These are phyloP conservation scores for Caulochytrium protostelioides DNA, from an alignment of 371 early-diverging fungal genomes.

Conservation along the genomic window DNA sequence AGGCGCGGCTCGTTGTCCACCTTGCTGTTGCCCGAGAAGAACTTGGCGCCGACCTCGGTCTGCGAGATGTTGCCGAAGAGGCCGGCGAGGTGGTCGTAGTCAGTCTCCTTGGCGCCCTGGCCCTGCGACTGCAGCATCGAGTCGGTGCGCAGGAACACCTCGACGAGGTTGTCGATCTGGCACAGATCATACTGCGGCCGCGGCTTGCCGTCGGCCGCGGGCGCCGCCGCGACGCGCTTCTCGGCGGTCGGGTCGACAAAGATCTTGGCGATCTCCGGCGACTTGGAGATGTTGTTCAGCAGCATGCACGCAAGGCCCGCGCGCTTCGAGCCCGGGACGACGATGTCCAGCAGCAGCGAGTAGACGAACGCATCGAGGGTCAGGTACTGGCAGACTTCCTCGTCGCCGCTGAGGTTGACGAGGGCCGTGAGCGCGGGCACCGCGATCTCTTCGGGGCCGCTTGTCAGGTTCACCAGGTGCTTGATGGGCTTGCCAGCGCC, in stretches of 20 bases:
- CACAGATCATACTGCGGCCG: conserved; percentile 1
- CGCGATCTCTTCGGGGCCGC: conserved; percentile 45
- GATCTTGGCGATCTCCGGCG: conserved; percentile 17
- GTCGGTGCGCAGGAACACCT: conserved; percentile 60
- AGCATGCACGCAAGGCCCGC: conserved; percentile 74
- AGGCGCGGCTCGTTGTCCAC: conserved; percentile 34
- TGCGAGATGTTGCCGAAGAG: conserved; percentile 76
- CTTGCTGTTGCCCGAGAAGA: conserved; percentile 21
- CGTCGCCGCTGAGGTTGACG: conserved; percentile 59
- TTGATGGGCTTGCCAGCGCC: conserved; percentile 35
- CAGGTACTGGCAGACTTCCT: conserved; percentile 30
- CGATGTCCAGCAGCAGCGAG: conserved; percentile 32
- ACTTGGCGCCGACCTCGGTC: conserved; percentile 33
- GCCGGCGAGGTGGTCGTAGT: conserved; percentile 63
- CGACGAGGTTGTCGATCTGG: conserved; percentile 59
- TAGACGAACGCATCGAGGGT: conserved; percentile 42
- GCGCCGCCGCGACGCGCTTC: conserved; percentile 1
- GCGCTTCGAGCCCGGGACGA: conserved; percentile 28
- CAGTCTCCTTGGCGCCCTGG: conserved; percentile 7
- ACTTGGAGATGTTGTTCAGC: conserved; percentile 71
- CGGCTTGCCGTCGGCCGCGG: neutral
- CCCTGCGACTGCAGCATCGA: neutral
- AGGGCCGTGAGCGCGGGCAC: conserved; percentile 61
- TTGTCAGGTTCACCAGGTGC: conserved; percentile 42
- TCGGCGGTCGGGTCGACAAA: conserved; percentile 1